Conservation (phyloP, 208 protist species). For the Trypanosoma avium region DNA sequence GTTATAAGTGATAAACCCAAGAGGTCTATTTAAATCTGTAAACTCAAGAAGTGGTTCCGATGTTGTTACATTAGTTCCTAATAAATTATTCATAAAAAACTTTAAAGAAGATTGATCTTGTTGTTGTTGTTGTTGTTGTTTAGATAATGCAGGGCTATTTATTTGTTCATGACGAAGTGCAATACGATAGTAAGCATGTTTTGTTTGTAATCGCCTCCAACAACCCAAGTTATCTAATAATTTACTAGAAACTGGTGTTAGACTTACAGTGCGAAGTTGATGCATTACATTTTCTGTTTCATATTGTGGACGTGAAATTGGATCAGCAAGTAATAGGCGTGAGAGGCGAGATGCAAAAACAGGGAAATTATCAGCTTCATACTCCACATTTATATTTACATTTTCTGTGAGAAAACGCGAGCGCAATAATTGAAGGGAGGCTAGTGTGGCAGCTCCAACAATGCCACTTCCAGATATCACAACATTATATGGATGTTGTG, state of each 20-base stretch:
- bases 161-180: constrained; percentile 80
- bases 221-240: constrained; percentile 77
- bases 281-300: constrained; percentile 67
- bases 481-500: constrained; percentile 36
- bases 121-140: too few relatives aligned
- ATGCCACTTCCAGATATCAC: constrained; percentile 81
- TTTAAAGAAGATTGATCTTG: constrained; percentile 45
- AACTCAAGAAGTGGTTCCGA: constrained; percentile 77
- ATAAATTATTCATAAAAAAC: constrained; percentile 55
- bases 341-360: constrained; percentile 35
- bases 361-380: background rate
- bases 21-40: constrained; percentile 69
- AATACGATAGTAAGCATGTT: constrained; percentile 88
- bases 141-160: constrained; percentile 53
- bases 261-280: constrained; percentile 70
- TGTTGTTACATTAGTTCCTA: constrained; percentile 37
- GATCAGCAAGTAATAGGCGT: constrained; percentile 63
- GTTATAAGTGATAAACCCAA: constrained; percentile 85
- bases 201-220: constrained; percentile 68
- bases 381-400: background rate
- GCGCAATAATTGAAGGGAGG: constrained; percentile 69
- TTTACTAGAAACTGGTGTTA: constrained; percentile 82
- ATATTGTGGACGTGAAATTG: constrained; percentile 44
- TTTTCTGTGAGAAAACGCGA: constrained; percentile 31
- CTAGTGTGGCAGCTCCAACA: constrained; percentile 70